Percentiles rank a stretch among this genome's conserved stretches.
Evolutionary conservation across 2,329 filamentous ascomycete genomes (phyloP).

Genomic region (Exophiala phaeomuriformis): DNA sequence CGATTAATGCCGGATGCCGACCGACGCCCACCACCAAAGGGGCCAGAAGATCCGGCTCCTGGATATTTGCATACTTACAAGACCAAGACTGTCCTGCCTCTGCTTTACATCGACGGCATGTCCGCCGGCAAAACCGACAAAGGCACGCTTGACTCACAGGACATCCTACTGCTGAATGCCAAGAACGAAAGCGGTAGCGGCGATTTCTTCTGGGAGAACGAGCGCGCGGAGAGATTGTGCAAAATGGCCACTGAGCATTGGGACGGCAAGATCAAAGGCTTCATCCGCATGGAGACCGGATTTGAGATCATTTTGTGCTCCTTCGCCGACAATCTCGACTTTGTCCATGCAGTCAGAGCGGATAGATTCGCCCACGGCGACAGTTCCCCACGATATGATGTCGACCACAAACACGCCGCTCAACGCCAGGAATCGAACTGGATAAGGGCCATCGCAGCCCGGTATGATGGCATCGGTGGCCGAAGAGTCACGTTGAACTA

Average conservation of each 20-base stretch:
- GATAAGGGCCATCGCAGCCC: slow-evolving; percentile 18
- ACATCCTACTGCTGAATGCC: slow-evolving; percentile 50
- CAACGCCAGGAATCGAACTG: slow-evolving; percentile 1
- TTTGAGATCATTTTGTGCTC: slow-evolving; percentile 65
- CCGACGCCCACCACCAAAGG: background rate
- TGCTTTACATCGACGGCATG: slow-evolving; percentile 65
- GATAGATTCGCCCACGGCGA: slow-evolving; percentile 1
- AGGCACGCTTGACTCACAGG: slow-evolving; percentile 63
- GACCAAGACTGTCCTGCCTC: slow-evolving; percentile 49
- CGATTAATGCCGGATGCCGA: background rate
- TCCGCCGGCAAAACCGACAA: slow-evolving; percentile 57
- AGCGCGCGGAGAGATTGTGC: slow-evolving; percentile 52
- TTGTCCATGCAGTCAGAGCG: slow-evolving; percentile 31
- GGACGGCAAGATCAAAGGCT: slow-evolving; percentile 51
- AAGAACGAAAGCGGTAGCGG: slow-evolving; percentile 16
- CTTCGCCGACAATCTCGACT: slow-evolving; percentile 43
- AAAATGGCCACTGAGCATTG: slow-evolving; percentile 45
- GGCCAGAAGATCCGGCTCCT: slow-evolving; percentile 11
- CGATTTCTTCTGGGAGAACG: slow-evolving; percentile 39
- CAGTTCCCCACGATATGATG: background rate
- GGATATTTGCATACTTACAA: slow-evolving; percentile 64
- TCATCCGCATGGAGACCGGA: slow-evolving; percentile 61
- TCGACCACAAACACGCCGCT: background rate
- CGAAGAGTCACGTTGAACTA: slow-evolving; percentile 43
- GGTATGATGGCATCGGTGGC: slow-evolving; percentile 29